These are phyloP conservation scores for Hymenoscyphus occultus DNA, from an alignment of 2,329 filamentous ascomycete genomes.

Conservation along the genomic window DNA sequence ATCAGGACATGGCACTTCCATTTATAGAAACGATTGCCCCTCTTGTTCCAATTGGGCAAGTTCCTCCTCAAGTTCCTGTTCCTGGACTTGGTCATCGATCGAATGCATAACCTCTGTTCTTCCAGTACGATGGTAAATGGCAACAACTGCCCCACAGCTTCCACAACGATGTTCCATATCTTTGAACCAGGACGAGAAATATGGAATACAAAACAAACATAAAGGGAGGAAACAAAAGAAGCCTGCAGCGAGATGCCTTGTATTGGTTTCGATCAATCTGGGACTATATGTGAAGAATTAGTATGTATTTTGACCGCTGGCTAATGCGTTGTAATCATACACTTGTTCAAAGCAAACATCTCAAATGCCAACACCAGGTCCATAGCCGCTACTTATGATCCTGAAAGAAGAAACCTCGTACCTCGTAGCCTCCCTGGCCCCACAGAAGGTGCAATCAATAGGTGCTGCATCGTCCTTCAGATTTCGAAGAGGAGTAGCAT, in stretches of 20 bases:
- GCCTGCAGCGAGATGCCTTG: background rate
- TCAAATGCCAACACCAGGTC: slow-evolving; percentile 32
- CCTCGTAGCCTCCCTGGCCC: slow-evolving; percentile 23
- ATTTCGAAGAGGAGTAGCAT: background rate
- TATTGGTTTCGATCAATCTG: background rate
- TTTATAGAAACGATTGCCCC: background rate
- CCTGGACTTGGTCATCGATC: background rate
- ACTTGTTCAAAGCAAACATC: slow-evolving; percentile 33
- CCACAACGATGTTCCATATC: slow-evolving; percentile 45
- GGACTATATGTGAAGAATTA: background rate
- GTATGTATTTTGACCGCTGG: background rate
- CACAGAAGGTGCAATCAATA: slow-evolving; percentile 29
- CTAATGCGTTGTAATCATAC: background rate
- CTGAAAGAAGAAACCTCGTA: slow-evolving; percentile 23
- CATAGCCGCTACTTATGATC: slow-evolving; percentile 5
- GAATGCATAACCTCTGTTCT: background rate
- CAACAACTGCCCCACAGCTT: slow-evolving; percentile 41
- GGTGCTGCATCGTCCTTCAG: slow-evolving; percentile 21
- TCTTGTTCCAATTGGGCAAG: background rate
- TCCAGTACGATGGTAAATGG: slow-evolving; percentile 26
- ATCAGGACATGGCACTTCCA: background rate
- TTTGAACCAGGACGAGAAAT: slow-evolving; percentile 42
- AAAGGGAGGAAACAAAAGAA: background rate
- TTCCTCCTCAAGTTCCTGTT: background rate
- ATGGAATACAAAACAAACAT: slow-evolving; percentile 34